Evolutionary conservation across 1,139 yeast species (phyloP).

Genomic region (Blastobotrys petasosporus): DNA sequence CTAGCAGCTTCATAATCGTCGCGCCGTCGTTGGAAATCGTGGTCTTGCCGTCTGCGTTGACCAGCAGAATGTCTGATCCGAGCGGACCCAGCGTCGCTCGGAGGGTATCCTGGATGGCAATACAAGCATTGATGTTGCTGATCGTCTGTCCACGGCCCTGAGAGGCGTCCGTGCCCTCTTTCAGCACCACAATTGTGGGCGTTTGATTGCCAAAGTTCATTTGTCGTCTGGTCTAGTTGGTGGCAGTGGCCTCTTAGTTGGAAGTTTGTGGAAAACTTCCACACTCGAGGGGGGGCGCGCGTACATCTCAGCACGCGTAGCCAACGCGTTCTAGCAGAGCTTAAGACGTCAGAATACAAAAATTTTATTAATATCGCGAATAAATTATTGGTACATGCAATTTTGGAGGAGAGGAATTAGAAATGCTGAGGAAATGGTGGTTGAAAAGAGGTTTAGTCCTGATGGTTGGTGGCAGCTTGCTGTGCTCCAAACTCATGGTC

Average conservation of each 20-base stretch:
- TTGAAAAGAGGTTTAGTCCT: no score
- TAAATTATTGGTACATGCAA: no score
- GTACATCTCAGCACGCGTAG: no score
- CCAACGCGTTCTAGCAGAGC: no score
- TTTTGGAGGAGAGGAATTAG: no score
- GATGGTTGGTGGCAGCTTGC: no score
- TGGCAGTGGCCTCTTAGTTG: not conserved
- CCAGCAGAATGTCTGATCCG: conserved; percentile 91
- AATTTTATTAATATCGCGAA: no score
- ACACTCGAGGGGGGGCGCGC: no score
- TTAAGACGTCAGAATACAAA: no score
- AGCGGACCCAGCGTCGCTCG: conserved; percentile 95
- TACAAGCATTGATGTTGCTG: conserved; percentile 91
- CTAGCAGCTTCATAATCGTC: conserved; percentile 82
- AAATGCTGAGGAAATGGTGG: no score
- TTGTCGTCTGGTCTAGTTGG: conserved; percentile 1
- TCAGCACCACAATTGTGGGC: conserved; percentile 93
- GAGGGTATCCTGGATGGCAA: conserved; percentile 93
- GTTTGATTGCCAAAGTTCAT: conserved; percentile 92
- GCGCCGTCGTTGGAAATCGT: conserved; percentile 98
- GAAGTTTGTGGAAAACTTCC: conserved; percentile 4
- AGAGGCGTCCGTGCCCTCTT: conserved; percentile 95
- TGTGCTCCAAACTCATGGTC: no score
- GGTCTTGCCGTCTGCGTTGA: conserved; percentile 73
- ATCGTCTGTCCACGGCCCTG: conserved; percentile 96